A percentile compares a stretch with the other conserved stretches of the same genome.
Evolutionary conservation across 2,329 filamentous ascomycete genomes (phyloP).

Genomic region (Colletotrichum spinosum): DNA sequence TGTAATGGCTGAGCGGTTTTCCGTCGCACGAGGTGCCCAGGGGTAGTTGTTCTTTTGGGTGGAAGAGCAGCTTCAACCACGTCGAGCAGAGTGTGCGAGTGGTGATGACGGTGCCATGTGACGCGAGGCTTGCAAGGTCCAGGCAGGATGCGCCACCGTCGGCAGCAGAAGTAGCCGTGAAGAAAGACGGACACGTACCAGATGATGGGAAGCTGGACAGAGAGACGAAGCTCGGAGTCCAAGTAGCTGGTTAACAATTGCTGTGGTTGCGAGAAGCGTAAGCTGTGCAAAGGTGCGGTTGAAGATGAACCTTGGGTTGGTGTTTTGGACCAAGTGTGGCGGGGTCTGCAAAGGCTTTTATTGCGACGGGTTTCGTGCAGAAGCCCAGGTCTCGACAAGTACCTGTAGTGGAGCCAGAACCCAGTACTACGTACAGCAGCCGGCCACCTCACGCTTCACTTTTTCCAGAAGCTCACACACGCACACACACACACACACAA

Average conservation of each 20-base stretch:
- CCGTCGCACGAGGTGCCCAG: background rate
- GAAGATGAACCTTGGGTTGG: constrained; percentile 31
- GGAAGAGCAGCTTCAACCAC: background rate
- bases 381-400: constrained; percentile 21
- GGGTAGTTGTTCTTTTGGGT: background rate
- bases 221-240: constrained; percentile 23
- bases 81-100: constrained; percentile 1
- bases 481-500: constrained; percentile 17
- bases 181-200: constrained; percentile 26
- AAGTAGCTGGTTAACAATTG: constrained; percentile 29
- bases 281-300: constrained; percentile 27
- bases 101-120: constrained; percentile 35
- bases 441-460: too few relatives aligned
- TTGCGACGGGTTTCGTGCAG: constrained; percentile 35
- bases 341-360: constrained; percentile 31
- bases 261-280: constrained; percentile 8
- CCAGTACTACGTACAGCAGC: too few relatives aligned
- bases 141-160: constrained; percentile 16
- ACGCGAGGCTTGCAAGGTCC: constrained; percentile 14
- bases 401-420: constrained; percentile 6
- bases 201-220: constrained; percentile 11
- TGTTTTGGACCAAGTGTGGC: constrained; percentile 20
- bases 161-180: constrained; percentile 7
- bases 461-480: background rate
- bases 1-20: constrained; percentile 22